Evolutionary conservation across 441 rosid species (phyloP).

Genomic region (Populus hybrid): DNA sequence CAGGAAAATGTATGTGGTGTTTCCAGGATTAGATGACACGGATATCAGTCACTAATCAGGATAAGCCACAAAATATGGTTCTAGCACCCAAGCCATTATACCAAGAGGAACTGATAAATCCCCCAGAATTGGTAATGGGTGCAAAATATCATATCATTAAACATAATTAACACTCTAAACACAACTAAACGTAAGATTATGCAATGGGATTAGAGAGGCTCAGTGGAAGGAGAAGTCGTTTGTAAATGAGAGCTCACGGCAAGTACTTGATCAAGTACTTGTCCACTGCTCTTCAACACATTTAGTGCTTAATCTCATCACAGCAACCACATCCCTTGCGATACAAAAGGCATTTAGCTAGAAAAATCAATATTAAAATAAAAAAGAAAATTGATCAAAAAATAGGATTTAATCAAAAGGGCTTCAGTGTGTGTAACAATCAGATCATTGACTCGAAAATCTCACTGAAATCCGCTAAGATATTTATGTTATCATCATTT

Average conservation of each 20-base stretch:
- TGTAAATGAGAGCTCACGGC: conserved; percentile 63
- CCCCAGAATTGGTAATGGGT: conserved; percentile 88
- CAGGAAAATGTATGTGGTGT: conserved; percentile 51
- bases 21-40: conserved; percentile 74
- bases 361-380: neutral
- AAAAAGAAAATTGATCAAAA: neutral
- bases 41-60: conserved; percentile 55
- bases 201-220: conserved; percentile 31
- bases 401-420: conserved; percentile 13
- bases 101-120: conserved; percentile 55
- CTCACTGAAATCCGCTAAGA: conserved; percentile 99
- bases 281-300: conserved; percentile 75
- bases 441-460: conserved; percentile 63
- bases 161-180: rapidly evolving
- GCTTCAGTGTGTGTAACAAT: conserved; percentile 98
- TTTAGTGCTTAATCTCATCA: conserved; percentile 70
- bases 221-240: conserved; percentile 99
- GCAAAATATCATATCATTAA: conserved; percentile 13
- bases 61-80: conserved; percentile 48
- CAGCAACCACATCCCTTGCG: conserved; percentile 29
- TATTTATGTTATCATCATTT: conserved; percentile 61
- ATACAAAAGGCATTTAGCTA: neutral
- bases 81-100: conserved; percentile 84
- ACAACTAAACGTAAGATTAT: no score
- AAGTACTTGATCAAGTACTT: conserved; percentile 13